Conservation (phyloP, 2,329 filamentous ascomycete species). For the Pseudohalonectria lignicola region DNA sequence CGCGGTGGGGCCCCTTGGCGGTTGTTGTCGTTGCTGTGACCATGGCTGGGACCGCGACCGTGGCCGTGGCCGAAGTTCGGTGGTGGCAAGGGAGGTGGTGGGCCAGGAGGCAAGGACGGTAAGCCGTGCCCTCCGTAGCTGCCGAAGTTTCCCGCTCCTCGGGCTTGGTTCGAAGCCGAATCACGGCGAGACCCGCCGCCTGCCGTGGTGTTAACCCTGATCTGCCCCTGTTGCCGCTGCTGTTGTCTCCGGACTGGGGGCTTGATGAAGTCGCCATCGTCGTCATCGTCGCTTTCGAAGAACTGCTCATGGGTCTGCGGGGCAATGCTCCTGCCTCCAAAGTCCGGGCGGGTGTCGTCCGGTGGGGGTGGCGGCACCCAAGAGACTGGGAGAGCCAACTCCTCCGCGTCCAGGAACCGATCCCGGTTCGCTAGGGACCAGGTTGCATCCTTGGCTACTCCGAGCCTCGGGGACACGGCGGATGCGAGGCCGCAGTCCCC, state of each 20-base stretch:
- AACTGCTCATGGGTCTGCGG: constrained; percentile 27
- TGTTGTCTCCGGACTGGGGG: neutral
- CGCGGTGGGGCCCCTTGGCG: neutral
- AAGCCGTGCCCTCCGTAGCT: no score
- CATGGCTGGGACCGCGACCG: no score
- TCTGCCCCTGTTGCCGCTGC: neutral
- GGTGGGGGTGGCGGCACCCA: constrained; percentile 7
- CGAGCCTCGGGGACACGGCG: constrained; percentile 10
- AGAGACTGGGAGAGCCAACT: constrained; percentile 24
- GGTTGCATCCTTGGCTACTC: constrained; percentile 29
- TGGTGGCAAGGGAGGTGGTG: no score
- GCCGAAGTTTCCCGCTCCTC: no score
- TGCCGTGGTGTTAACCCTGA: neutral
- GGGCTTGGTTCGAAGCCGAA: no score
- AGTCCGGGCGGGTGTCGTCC: constrained; percentile 7
- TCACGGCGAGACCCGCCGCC: no score
- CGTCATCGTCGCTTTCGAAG: constrained; percentile 19
- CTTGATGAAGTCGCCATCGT: constrained; percentile 1
- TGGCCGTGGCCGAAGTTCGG: no score
- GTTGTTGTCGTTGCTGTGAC: no score
- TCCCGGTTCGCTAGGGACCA: constrained; percentile 40
- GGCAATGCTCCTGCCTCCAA: constrained; percentile 17
- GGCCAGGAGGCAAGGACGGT: no score
- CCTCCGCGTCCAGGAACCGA: constrained; percentile 36
- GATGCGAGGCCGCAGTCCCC: constrained; percentile 43